Evolutionary conservation across 352 stramenopile genomes (phyloP).

Genomic region (Phytophthora fragariae): DNA sequence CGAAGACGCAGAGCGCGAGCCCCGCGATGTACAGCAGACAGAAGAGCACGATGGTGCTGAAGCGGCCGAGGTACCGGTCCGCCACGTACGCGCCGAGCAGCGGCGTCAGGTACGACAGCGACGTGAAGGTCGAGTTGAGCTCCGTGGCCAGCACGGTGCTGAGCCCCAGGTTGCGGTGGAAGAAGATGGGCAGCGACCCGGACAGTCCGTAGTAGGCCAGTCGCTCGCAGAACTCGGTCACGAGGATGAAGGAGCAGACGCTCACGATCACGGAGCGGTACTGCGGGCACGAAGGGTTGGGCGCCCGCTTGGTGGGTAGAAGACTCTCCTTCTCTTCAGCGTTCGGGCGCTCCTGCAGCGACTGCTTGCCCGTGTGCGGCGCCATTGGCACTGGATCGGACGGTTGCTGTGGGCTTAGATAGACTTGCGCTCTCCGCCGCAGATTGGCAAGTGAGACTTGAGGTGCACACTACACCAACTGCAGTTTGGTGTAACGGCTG

Average conservation of each 20-base stretch:
- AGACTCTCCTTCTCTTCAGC: conserved; percentile 31
- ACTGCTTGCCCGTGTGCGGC: conserved; percentile 19
- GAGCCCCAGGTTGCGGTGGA: conserved; percentile 85
- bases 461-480: no score
- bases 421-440: conserved; percentile 14
- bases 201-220: conserved; percentile 86
- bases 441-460: conserved; percentile 14
- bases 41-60: conserved; percentile 82
- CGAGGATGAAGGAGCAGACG: conserved; percentile 90
- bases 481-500: neutral
- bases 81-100: conserved; percentile 85
- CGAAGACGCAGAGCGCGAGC: conserved; percentile 75
- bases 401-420: neutral
- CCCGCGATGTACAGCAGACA: conserved; percentile 77
- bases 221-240: conserved; percentile 88
- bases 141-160: conserved; percentile 85
- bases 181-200: conserved; percentile 88
- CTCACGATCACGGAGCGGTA: conserved; percentile 85
- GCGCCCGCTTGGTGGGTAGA: conserved; percentile 27
- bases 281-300: neutral
- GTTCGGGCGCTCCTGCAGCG: conserved; percentile 20
- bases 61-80: conserved; percentile 81
- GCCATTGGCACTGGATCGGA: conserved; percentile 26
- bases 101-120: conserved; percentile 86
- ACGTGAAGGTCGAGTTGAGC: conserved; percentile 88